Evolutionary conservation across 2,329 filamentous ascomycete species (phyloP).

Genomic region (Fusarium denticulatum): DNA sequence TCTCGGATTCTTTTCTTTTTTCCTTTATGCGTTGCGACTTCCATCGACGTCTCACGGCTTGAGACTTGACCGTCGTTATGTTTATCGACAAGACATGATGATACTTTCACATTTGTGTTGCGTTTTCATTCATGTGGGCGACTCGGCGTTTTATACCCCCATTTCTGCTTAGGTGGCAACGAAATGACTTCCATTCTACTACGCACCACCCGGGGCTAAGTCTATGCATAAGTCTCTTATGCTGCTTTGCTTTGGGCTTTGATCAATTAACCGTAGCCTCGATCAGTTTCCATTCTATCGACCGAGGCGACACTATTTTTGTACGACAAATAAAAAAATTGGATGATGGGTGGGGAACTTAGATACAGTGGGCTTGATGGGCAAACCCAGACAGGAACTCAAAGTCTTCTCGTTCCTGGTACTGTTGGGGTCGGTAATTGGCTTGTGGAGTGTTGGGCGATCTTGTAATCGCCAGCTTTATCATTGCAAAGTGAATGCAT

Average conservation of each 20-base stretch:
- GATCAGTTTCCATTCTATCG: constrained; percentile 23
- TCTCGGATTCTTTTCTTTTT: constrained; percentile 14
- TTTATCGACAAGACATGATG: constrained; percentile 31
- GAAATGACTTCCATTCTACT: constrained; percentile 25
- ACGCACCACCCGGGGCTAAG: constrained; percentile 1
- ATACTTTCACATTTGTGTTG: constrained; percentile 32
- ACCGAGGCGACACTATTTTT: constrained; percentile 14
- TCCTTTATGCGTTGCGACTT: constrained; percentile 15
- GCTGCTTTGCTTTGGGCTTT: constrained; percentile 14
- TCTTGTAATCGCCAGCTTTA: background rate
- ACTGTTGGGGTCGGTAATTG: background rate
- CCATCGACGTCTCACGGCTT: constrained; percentile 15
- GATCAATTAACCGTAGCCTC: constrained; percentile 42
- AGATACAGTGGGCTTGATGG: constrained; percentile 17
- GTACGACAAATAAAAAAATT: constrained; percentile 27
- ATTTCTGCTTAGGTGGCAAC: constrained; percentile 29
- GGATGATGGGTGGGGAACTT: constrained; percentile 25
- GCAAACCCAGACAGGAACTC: background rate
- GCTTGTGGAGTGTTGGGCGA: background rate
- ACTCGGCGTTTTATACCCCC: constrained; percentile 41
- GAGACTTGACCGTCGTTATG: constrained; percentile 22
- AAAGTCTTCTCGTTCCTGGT: background rate
- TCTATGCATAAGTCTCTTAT: constrained; percentile 1
- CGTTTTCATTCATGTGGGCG: constrained; percentile 38
- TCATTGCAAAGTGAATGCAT: background rate